Base-by-base conservation (phyloP, 768 basidiomycete genomes). In the Tylopilus vinaceipallidus region DNA sequence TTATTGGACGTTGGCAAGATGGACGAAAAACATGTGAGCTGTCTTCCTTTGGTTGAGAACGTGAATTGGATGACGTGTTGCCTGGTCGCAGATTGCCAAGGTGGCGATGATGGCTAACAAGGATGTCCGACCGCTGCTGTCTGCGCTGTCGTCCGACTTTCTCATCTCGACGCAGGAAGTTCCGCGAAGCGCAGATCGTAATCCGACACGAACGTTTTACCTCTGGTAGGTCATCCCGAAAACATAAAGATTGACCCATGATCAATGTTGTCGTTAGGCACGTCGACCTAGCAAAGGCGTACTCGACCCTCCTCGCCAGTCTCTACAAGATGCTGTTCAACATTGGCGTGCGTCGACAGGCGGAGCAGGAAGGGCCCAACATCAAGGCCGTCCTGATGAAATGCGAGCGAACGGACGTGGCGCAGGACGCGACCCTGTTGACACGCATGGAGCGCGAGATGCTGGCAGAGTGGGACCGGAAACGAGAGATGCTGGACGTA, bases 281-380 rank as follows among this genome's bases (percentile, higher is more conserved):
- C 66, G 88, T 97, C 44, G 92, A 98, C 70, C 76, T 91, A 9
- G 73, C 79, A 30, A 89, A 92, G 63, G 88, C 90, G 10, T 91
- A 89, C 61, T 82, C 86, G 19, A 75, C 84, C 11, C 75, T 97
- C 19, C 72, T 95, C 14, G 80, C 80, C 26, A 81, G 81, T 56
- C 72, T 95, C 30, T 95, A 95, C 77, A 95, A 98, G 70, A 91
- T 89, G 0, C 64, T 98, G 46, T 92, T 81, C 65, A 98, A 99
- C 65, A 83, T 97, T 53, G 74, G 82, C 24, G 75, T 78, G 59
- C 81, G 93, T 41, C 77, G 85, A 53, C 77, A 81, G 53, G 79
- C 83, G 5, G 95, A 98, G 64, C 71, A 81, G 51, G 86, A 87
- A 50, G 80, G 81, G 42, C 71, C 80, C 2, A 74, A 75, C 34